phyloP scores from a whole-genome alignment of 768 basidiomycete species.

The Crassisporium funariophilum region DNA sequence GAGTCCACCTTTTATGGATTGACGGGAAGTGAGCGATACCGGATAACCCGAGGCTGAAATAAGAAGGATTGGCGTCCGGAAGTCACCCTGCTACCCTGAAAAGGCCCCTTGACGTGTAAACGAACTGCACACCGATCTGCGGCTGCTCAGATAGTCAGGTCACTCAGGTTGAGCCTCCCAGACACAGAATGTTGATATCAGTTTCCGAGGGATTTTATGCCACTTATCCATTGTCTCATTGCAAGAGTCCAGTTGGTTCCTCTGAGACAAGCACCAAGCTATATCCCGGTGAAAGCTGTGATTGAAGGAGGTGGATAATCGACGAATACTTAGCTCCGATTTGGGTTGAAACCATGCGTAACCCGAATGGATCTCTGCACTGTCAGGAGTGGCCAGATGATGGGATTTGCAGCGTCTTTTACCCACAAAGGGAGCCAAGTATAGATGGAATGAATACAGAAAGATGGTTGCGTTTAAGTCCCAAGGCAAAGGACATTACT shows the following conservation, averaged over 20 bases:
- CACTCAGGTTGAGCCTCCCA: background rate
- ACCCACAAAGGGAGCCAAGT: slow-evolving; percentile 3
- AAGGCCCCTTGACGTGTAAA: slow-evolving; percentile 9
- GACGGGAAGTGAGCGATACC: slow-evolving; percentile 18
- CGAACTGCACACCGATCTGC: slow-evolving; percentile 25
- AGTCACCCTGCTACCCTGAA: slow-evolving; percentile 9
- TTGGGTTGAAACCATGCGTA: background rate
- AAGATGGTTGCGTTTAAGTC: slow-evolving; percentile 3
- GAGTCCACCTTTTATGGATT: slow-evolving; percentile 14
- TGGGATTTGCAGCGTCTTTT: slow-evolving; percentile 9
- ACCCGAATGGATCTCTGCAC: slow-evolving; percentile 10
- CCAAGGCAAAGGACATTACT: too few species aligned
- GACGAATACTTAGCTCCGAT: too few species aligned
- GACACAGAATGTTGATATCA: too few species aligned
- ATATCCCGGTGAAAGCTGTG: too few species aligned
- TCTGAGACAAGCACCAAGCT: too few species aligned
- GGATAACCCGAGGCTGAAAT: slow-evolving; percentile 24
- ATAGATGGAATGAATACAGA: background rate
- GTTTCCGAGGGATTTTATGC: too few species aligned
- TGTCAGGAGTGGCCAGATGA: slow-evolving; percentile 9
- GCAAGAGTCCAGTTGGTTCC: too few species aligned
- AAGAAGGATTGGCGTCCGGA: slow-evolving; percentile 35
- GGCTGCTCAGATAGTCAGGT: slow-evolving; percentile 11
- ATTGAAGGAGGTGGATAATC: too few species aligned
- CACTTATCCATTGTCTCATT: too few species aligned